Conservation (phyloP, 2,329 filamentous ascomycete genomes). For the Xylaria sp. region DNA sequence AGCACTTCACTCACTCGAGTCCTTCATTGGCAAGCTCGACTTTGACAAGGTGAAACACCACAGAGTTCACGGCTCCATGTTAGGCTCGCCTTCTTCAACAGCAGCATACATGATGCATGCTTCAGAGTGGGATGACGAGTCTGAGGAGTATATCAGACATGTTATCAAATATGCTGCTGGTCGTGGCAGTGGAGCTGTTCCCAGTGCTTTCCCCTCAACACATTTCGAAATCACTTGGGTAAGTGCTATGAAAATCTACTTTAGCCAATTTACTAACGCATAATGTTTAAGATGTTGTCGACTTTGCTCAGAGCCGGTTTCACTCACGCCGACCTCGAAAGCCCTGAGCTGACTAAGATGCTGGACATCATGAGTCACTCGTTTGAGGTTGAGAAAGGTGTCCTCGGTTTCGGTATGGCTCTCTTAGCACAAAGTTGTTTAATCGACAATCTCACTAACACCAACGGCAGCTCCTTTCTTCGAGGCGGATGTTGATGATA, state of each 20-base stretch:
- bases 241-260: not conserved
- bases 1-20: conserved; percentile 53
- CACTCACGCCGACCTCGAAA: conserved; percentile 29
- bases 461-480: conserved; percentile 35
- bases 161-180: conserved; percentile 36
- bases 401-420: conserved; percentile 41
- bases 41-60: conserved; percentile 52
- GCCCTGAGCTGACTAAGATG: conserved; percentile 35
- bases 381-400: conserved; percentile 38
- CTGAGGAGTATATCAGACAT: conserved; percentile 39
- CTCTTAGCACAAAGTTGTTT: too few relatives aligned
- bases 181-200: conserved; percentile 37
- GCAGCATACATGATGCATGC: conserved; percentile 47
- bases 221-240: conserved; percentile 41
- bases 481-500: conserved; percentile 39
- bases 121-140: conserved; percentile 39
- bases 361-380: conserved; percentile 37
- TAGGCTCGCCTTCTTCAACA: conserved; percentile 54
- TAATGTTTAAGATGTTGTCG: conserved; percentile 30
- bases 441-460: conserved; percentile 18
- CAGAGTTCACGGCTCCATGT: conserved; percentile 48
- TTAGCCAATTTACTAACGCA: conserved; percentile 11
- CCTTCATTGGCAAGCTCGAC: conserved; percentile 51
- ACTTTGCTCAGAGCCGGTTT: conserved; percentile 36
- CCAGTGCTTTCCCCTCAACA: conserved; percentile 40